phyloP scores from a whole-genome alignment of 2,329 filamentous ascomycete genomes.

The Pseudogymnoascus sp. region DNA sequence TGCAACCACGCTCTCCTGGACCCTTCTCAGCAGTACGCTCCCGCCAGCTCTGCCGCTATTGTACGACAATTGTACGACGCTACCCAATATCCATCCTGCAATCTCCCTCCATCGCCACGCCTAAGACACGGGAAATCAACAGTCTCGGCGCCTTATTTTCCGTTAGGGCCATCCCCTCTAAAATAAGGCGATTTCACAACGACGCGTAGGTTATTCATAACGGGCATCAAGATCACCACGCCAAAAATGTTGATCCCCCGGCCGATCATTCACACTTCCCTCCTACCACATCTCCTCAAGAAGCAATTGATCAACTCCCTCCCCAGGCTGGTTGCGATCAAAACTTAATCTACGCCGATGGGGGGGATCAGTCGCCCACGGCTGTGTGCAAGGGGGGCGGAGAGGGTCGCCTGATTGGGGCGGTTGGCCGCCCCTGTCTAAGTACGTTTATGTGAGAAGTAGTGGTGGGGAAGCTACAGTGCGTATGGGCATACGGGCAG shows the following conservation, averaged over 20 bases:
- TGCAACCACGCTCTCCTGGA: not conserved
- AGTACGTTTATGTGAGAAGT: not conserved
- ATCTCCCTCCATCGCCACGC: not conserved
- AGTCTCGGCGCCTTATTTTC: not conserved
- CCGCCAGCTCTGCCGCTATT: not conserved
- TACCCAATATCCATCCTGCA: not conserved
- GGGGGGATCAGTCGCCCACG: not conserved
- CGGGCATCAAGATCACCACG: not conserved
- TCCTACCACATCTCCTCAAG: not conserved
- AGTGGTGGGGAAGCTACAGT: not conserved
- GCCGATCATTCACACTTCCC: not conserved
- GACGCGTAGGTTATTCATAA: not conserved
- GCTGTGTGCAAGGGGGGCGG: not conserved
- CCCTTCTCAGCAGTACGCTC: not conserved
- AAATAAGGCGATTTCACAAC: not conserved
- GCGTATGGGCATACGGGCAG: too few species aligned
- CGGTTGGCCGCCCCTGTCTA: not conserved
- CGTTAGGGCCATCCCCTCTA: not conserved
- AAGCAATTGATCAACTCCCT: slow-evolving; percentile 2
- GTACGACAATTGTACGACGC: not conserved
- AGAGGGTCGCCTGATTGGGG: not conserved
- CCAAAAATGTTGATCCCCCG: not conserved
- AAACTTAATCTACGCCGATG: slow-evolving; percentile 2
- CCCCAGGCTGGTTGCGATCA: not conserved
- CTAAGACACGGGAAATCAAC: not conserved